Evolutionary conservation across 139 green algal species (phyloP).

Genomic region (Chlamydomonas schloesseri): DNA sequence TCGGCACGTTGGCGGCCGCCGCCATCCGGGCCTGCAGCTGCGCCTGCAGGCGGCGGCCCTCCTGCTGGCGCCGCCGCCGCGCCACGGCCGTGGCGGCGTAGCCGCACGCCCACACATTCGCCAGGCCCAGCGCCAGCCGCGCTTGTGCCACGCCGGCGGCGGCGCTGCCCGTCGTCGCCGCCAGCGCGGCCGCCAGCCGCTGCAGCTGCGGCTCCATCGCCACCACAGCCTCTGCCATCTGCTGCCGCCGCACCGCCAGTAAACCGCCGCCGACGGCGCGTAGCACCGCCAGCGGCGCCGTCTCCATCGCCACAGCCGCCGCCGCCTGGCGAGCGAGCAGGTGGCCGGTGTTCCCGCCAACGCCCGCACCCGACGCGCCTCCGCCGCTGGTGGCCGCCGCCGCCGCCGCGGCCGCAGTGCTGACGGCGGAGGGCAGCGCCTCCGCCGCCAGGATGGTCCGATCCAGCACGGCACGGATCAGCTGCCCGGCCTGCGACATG

Average conservation of each 20-base stretch:
- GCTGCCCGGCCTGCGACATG: background rate
- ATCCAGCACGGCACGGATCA: background rate
- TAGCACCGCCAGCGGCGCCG: conserved; percentile 6
- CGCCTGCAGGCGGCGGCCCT: background rate
- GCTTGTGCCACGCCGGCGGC: conserved; percentile 3
- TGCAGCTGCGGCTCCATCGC: background rate
- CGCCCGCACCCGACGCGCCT: too few relatives aligned
- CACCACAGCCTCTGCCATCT: background rate
- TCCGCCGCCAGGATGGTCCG: conserved; percentile 1
- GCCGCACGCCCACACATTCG: conserved; percentile 5
- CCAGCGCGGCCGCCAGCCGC: background rate
- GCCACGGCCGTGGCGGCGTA: background rate
- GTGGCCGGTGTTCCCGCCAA: background rate
- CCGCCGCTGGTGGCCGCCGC: background rate
- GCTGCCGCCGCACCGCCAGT: background rate
- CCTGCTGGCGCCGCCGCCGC: background rate
- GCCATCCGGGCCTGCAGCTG: background rate
- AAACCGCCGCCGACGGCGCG: background rate
- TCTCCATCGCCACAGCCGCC: background rate
- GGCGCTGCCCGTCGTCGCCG: background rate
- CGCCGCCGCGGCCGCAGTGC: background rate
- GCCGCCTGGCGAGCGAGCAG: background rate
- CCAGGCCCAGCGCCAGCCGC: conserved; percentile 16
- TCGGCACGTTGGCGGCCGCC: background rate
- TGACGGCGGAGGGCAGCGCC: background rate